phyloP scores from a whole-genome alignment of 2,329 filamentous ascomycete species.

The Hypoxylon sp. region DNA sequence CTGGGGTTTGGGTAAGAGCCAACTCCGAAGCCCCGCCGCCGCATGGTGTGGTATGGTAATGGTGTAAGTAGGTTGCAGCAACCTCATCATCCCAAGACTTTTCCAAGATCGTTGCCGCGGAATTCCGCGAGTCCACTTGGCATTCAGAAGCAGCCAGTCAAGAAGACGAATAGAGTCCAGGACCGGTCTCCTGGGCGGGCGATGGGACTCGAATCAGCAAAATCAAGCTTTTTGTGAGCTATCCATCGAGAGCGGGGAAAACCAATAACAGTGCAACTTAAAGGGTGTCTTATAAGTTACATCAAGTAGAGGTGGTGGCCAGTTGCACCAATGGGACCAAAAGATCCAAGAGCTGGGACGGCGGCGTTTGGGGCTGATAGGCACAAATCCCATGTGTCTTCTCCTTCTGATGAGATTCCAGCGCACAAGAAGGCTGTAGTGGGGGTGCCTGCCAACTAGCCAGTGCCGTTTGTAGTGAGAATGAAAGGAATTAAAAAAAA shows the following conservation, averaged over 20 bases:
- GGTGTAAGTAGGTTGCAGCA: constrained; percentile 18
- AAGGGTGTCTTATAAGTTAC: constrained; percentile 31
- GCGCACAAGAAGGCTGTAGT: constrained; percentile 25
- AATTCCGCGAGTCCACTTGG: constrained; percentile 22
- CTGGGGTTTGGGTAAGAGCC: constrained; percentile 2
- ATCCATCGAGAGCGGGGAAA: constrained; percentile 37
- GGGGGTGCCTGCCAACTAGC: constrained; percentile 23
- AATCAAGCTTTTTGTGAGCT: constrained; percentile 35
- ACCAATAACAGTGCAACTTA: constrained; percentile 29
- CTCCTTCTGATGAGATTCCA: constrained; percentile 17
- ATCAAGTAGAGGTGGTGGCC: constrained; percentile 21
- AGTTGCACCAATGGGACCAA: constrained; percentile 28
- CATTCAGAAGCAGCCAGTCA: constrained; percentile 6
- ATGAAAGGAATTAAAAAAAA: too few species aligned
- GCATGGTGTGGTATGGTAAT: too few species aligned
- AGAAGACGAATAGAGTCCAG: constrained; percentile 17
- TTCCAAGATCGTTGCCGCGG: constrained; percentile 22
- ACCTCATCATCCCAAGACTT: constrained; percentile 22
- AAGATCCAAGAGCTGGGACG: constrained; percentile 29
- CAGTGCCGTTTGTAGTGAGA: constrained; percentile 24
- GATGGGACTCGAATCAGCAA: constrained; percentile 35
- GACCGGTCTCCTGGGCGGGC: constrained; percentile 26
- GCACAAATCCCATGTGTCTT: too few species aligned
- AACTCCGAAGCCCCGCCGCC: constrained; percentile 27
- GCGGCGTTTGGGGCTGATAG: constrained; percentile 33